These are phyloP conservation scores for Hibiscus trionum DNA, from an alignment of 345 rosid genomes.

Conservation along the genomic window DNA sequence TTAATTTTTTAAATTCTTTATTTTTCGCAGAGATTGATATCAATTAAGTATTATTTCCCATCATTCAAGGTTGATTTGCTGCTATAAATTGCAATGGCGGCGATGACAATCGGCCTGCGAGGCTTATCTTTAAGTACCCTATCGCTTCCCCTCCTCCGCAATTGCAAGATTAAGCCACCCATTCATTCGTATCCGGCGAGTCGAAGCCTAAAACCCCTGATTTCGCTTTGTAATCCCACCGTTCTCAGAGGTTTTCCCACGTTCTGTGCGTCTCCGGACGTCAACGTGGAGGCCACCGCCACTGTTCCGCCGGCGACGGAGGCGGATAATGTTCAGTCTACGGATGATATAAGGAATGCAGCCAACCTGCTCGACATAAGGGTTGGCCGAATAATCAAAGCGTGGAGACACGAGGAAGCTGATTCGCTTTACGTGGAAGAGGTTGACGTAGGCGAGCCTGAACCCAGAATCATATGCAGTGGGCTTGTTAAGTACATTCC, in stretches of 20 bases:
- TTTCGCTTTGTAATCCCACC: background rate
- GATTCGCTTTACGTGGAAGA: slow-evolving; percentile 91
- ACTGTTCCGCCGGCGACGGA: background rate
- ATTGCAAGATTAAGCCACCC: background rate
- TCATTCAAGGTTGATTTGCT: background rate
- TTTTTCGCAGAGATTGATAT: background rate
- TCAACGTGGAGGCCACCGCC: background rate
- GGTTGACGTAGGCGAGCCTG: slow-evolving; percentile 76
- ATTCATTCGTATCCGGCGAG: background rate
- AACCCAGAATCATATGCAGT: slow-evolving; percentile 80
- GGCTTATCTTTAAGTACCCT: slow-evolving; percentile 3
- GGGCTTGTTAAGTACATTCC: slow-evolving; percentile 84
- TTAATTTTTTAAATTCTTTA: background rate
- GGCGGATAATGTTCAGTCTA: background rate
- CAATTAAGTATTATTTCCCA: background rate
- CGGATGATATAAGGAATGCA: slow-evolving; percentile 32
- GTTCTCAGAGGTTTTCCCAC: slow-evolving; percentile 5
- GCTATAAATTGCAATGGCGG: background rate
- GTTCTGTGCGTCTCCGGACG: background rate
- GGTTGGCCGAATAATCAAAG: slow-evolving; percentile 74
- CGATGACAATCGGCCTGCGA: slow-evolving; percentile 6
- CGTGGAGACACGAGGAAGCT: slow-evolving; percentile 93
- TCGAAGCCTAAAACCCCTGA: background rate
- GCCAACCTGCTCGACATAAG: slow-evolving; percentile 74
- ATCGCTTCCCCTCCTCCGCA: slow-evolving; percentile 6